Evolutionary conservation across 805 yeast species (phyloP).

Genomic region (Metschnikowia kofuensis): DNA sequence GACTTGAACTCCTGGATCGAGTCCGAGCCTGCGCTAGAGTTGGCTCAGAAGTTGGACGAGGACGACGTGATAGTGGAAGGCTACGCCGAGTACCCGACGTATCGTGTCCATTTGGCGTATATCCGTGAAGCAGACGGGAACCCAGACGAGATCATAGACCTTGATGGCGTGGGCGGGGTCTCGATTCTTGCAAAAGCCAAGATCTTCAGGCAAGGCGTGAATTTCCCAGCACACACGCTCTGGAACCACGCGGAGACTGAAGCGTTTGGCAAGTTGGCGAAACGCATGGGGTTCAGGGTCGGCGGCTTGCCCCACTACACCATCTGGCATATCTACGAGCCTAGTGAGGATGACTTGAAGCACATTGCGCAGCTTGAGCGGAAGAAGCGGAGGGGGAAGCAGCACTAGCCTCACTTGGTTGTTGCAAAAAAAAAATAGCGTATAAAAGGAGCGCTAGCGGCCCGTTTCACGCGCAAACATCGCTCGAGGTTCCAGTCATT

Average conservation of each 20-base stretch:
- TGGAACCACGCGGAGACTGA: constrained; percentile 97
- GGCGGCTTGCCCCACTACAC: constrained; percentile 92
- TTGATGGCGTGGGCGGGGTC: constrained; percentile 98
- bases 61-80: constrained; percentile 98
- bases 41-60: constrained; percentile 77
- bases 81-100: constrained; percentile 93
- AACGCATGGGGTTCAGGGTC: constrained; percentile 82
- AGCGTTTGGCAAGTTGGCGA: constrained; percentile 89
- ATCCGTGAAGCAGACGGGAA: constrained; percentile 93
- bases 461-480: too few relatives aligned
- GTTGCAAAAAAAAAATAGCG: not conserved
- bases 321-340: constrained; percentile 88
- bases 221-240: constrained; percentile 95
- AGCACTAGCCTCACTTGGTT: not conserved
- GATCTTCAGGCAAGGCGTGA: constrained; percentile 84
- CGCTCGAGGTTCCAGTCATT: too few relatives aligned
- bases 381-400: constrained; percentile 48
- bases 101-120: constrained; percentile 97
- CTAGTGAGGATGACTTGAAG: constrained; percentile 84
- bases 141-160: constrained; percentile 86
- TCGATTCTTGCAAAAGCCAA: constrained; percentile 84
- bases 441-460: too few relatives aligned
- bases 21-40: constrained; percentile 73
- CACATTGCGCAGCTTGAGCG: constrained; percentile 71
- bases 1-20: constrained; percentile 86